A percentile compares a stretch with the other conserved stretches of the same genome.
phyloP scores from a whole-genome alignment of 169 alveolate species.

The Eimeria acervulina region DNA sequence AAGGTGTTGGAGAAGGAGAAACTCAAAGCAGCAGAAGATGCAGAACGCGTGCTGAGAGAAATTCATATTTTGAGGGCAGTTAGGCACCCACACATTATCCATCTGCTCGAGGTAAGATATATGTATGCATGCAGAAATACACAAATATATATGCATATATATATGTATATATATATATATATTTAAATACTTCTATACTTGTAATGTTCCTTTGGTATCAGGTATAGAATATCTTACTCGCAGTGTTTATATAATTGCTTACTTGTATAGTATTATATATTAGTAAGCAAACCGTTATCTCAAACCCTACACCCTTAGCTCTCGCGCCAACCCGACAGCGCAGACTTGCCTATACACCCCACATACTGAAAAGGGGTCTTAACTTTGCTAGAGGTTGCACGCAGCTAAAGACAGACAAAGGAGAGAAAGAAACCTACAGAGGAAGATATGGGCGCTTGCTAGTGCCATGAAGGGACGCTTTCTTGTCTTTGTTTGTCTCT shows the following conservation, averaged over 20 bases:
- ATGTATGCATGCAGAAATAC: too few relatives aligned
- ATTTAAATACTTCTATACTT: too few relatives aligned
- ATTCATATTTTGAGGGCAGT: conserved; percentile 91
- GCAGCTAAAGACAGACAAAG: not conserved
- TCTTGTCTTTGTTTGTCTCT: too few relatives aligned
- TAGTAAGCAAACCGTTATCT: not conserved
- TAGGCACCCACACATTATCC: conserved; percentile 89
- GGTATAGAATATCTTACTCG: too few relatives aligned
- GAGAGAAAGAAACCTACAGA: not conserved
- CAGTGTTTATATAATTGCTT: too few relatives aligned
- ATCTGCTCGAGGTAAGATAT: conserved; percentile 87
- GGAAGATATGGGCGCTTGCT: too few relatives aligned
- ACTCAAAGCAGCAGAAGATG: conserved; percentile 93
- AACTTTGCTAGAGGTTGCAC: not conserved
- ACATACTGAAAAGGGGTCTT: not conserved
- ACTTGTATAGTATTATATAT: too few relatives aligned
- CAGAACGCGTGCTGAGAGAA: conserved; percentile 95
- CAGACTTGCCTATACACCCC: not conserved
- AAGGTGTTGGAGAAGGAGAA: conserved; percentile 88
- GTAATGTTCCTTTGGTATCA: too few relatives aligned
- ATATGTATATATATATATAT: too few relatives aligned
- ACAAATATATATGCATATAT: too few relatives aligned
- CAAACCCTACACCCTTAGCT: not conserved
- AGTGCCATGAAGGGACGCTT: too few relatives aligned
- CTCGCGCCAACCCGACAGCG: not conserved